phyloP scores from a whole-genome alignment of 1,139 yeast species.

The Geotrichum klebahnii region DNA sequence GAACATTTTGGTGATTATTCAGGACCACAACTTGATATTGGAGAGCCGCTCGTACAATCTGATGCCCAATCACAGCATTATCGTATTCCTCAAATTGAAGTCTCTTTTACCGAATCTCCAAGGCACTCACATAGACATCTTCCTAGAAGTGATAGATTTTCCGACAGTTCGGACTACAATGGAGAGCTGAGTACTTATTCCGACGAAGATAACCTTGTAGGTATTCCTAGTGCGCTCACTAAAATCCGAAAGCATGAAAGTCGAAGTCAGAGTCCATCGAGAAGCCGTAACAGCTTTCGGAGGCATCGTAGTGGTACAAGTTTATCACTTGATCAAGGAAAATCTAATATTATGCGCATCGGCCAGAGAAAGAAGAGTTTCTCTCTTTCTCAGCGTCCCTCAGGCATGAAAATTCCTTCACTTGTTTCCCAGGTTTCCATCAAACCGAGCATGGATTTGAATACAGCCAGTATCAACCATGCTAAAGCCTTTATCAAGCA shows the following conservation, averaged over 20 bases:
- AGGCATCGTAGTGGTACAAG: conserved; percentile 33
- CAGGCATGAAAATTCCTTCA: conserved; percentile 17
- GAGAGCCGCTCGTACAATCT: conserved; percentile 10
- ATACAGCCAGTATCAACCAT: conserved; percentile 44
- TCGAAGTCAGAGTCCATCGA: conserved; percentile 16
- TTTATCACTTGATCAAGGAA: conserved; percentile 26
- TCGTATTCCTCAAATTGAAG: conserved; percentile 23
- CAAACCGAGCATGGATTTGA: conserved; percentile 34
- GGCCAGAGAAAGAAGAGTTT: conserved; percentile 31
- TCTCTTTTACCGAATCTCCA: conserved; percentile 25
- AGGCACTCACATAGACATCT: conserved; percentile 4
- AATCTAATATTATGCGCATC: conserved; percentile 27
- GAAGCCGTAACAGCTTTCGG: conserved; percentile 20
- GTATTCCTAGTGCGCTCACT: conserved; percentile 9
- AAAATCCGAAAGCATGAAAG: conserved; percentile 16
- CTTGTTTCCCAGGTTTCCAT: conserved; percentile 17
- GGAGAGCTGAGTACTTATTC: conserved; percentile 7
- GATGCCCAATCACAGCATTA: conserved; percentile 13
- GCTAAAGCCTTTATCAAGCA: conserved; percentile 52
- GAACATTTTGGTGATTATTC: conserved; percentile 19
- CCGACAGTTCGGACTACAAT: conserved; percentile 9
- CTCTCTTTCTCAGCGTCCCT: conserved; percentile 19
- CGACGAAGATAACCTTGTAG: conserved; percentile 20
- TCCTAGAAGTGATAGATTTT: conserved; percentile 11
- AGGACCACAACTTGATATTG: conserved; percentile 8